phyloP scores from a whole-genome alignment of 306 rosid genomes.

The Pueraria montana region DNA sequence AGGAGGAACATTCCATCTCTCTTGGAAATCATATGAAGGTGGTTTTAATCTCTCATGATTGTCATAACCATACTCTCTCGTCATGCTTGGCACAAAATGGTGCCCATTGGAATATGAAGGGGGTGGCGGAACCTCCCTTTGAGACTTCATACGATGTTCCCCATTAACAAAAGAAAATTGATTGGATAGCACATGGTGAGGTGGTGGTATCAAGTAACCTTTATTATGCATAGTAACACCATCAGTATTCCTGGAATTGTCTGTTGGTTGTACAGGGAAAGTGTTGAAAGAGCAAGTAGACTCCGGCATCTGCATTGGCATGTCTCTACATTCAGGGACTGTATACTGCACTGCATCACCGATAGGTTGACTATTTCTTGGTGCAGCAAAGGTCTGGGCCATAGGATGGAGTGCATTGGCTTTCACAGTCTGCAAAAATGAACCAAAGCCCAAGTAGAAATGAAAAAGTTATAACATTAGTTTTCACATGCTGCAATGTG shows the following conservation, averaged over 20 bases:
- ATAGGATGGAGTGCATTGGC: conserved; percentile 58
- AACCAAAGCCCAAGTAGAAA: conserved; percentile 42
- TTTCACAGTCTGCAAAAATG: conserved; percentile 64
- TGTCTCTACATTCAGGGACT: conserved; percentile 71
- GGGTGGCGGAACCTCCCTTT: conserved; percentile 70
- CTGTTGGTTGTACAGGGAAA: conserved; percentile 59
- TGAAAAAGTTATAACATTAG: conserved; percentile 21
- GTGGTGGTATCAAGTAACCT: conserved; percentile 77
- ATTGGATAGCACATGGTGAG: conserved; percentile 74
- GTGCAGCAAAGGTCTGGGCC: conserved; percentile 61
- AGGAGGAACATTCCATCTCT: conserved; percentile 76
- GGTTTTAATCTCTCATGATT: conserved; percentile 86
- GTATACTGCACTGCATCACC: conserved; percentile 63
- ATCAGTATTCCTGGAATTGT: conserved; percentile 59
- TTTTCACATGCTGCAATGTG: conserved; percentile 28
- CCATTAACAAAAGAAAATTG: conserved; percentile 87
- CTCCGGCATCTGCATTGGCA: conserved; percentile 65
- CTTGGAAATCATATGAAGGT: conserved; percentile 65
- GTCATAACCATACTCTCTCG: conserved; percentile 71
- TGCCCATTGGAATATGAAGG: conserved; percentile 70
- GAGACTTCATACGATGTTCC: conserved; percentile 68
- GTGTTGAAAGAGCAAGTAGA: conserved; percentile 64
- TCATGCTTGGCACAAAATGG: conserved; percentile 62
- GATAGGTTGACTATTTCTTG: conserved; percentile 65
- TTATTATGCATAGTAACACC: conserved; percentile 62